A percentile compares a stretch with the other conserved stretches of the same genome.
Evolutionary conservation across 2,329 filamentous ascomycete genomes (phyloP).

Genomic region (Epichloe elymi): DNA sequence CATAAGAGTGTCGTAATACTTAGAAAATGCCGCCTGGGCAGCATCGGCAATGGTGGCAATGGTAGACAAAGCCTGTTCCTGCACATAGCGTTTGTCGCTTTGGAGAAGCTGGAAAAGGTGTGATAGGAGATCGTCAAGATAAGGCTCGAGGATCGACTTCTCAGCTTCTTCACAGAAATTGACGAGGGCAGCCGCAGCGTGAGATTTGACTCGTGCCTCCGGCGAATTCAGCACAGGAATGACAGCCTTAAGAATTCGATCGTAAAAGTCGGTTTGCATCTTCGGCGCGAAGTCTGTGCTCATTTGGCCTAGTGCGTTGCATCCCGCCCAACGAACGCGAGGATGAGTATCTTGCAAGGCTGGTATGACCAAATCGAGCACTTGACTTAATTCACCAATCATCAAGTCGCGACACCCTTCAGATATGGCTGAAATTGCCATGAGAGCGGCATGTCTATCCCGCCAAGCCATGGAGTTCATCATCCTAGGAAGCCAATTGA

Average conservation of each 20-base stretch:
- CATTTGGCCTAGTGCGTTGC: conserved; percentile 98
- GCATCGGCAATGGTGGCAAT: conserved; percentile 99
- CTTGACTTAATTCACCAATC: conserved; percentile 86
- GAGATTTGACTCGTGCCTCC: conserved; percentile 89
- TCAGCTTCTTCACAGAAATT: conserved; percentile 99
- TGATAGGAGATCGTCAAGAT: conserved; percentile 75
- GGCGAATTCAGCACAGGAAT: conserved; percentile 83
- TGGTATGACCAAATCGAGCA: conserved; percentile 87
- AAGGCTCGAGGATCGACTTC: conserved; percentile 80
- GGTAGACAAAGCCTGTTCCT: conserved; percentile 93
- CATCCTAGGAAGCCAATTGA: conserved; percentile 95
- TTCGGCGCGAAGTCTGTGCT: conserved; percentile 96
- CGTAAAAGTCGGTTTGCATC: conserved; percentile 94
- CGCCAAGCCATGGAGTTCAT: conserved; percentile 91
- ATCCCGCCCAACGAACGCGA: conserved; percentile 91
- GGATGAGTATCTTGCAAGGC: conserved; percentile 82
- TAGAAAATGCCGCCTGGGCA: conserved; percentile 83
- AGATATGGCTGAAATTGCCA: conserved; percentile 97
- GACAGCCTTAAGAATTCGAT: conserved; percentile 74
- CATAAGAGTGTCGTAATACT: conserved; percentile 95
- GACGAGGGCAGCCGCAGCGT: conserved; percentile 92
- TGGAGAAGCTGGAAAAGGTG: conserved; percentile 79
- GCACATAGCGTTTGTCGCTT: conserved; percentile 88
- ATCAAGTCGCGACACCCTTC: conserved; percentile 94
- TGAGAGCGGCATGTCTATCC: conserved; percentile 89